Base-by-base conservation (phyloP, 192 early-diverging fungal genomes). In the Coemansia sp. region DNA sequence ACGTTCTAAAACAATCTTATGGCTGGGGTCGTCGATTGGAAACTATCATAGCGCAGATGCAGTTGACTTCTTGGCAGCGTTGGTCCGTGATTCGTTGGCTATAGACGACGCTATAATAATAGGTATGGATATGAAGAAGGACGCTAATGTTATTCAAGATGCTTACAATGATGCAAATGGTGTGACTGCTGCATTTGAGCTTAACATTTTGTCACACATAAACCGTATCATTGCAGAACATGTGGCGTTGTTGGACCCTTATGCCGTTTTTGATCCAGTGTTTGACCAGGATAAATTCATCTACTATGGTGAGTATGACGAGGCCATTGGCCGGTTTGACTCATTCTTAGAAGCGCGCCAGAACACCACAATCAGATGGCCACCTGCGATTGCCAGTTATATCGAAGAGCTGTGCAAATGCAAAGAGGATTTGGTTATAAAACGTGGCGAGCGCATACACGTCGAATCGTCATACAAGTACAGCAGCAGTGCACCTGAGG, bases 401-500 rank as follows among this genome's bases (percentile, higher is more conserved):
- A 68, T 71, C 49, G 58, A 49, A 38, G 61, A 69, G 31, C 44
- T 69, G 16, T 59, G 59, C 23, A 63, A 59, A 6, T 47, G 65
- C 18, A 51, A 66, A 22, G 52, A 73, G 9, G 41, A 52, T 23
- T 56, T 93, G 22, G 47, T 52, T 0, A 65, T 97, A 18, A 71
- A 77, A 21, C 83, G 86, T 56, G 91, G 85, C 47, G 95, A 98
- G 67, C 73, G 92, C 12, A 91, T 98, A 61, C 89, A 92, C 68
- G 75, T 98, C 48, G 95, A 96, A 73, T 92, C 92, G 60, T 89
- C 90, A 1, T 89, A 92, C 86, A 97, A 97, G 82, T 96, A 90
- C 65, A 82, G 82, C 18, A 41, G 58, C 1, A 60, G 49, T 3
- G 92, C 92, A 54, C 80, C 86, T 2, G 58, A 71, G 4, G 49